Evolutionary conservation across 1,139 yeast species (phyloP), one percentile per base, ranked within the genome.

Genomic region (Candida sp.): DNA sequence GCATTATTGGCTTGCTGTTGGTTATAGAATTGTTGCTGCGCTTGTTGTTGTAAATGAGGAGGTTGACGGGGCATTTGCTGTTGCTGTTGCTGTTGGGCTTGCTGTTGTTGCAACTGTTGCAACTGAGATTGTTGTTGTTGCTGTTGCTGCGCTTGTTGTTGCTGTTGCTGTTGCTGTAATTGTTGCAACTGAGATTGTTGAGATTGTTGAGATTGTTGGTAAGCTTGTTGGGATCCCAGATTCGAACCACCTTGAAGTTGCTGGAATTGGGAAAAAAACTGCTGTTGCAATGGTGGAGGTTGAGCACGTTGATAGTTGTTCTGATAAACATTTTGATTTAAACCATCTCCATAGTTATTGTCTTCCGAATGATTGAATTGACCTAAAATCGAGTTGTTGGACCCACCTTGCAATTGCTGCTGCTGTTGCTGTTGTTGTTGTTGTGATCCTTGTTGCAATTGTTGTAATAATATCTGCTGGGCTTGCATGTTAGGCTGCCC

Each of bases 391-490:
- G 51, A 43, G 46, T 35, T 43, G 49, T 32, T 49, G 53, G 36
- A 19, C 5, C 44, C 55, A 38, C 48, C 48, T 43, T 43, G 44
- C 29, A 38, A 45, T 41, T 48, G 53, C 25, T 43, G 49, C 29
- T 43, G 49, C 23, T 39, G 52, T 39, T 41, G 48, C 25, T 43
- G 49, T 29, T 42, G 49, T 35, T 56, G 42, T 44, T 64, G 73
- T 21, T 49, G 64, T 11, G 35, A 72, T 21, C 71, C 71, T 48
- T 66, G 75, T 50, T 71, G 78, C 47, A 71, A 65, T 50, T 71
- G 77, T 51, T 70, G 78, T 45, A 72, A 63, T 49, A 73, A 63
- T 33, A 71, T 63, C 51, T 73, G 77, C 50, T 73, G 77, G 30
- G 76, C 73, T 48, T 71, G 77, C 43, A 68, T 54, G 52, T 61